Evolutionary conservation across 306 rosid species (phyloP), one percentile per base, ranked within the genome.

Genomic region (Prunus salicina): DNA sequence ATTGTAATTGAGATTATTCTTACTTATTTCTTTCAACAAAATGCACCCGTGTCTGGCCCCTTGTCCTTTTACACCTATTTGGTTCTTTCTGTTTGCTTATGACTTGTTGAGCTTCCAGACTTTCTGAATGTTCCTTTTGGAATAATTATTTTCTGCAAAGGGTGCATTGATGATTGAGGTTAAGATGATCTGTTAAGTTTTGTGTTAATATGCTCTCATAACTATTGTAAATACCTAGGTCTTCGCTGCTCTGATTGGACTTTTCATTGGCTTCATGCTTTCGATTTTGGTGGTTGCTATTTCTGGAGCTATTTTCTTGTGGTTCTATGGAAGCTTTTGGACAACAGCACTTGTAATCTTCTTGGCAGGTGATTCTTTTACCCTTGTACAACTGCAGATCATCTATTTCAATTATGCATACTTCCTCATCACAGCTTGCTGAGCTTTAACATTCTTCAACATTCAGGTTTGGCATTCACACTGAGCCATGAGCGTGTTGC

Each of bases 281-380:
- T 86, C 97, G 82, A 74, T 88, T 84, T 80, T 91, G 86, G 85
- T 86, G 32, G 86, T 91, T 80, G 91, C 90, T 57, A 61, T 92
- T 82, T 78, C 87, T 75, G 98, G 98, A 79, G 78, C 86, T 80
- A 64, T 85, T 67, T 86, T 82, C 80, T 84, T 96, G 91, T 92
- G 99, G 99, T 82, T 96, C 64, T 96, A 88, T 71, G 98, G 99
- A 76, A 92, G 93, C 88, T 92, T 96, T 82, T 96, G 99, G 99
- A 89, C 87, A 74, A 92, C 99, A 3, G 3, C 76, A 64, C 73
- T 90, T 79, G 79, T 91, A 82, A 84, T 96, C 82, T 61, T 91
- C 69, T 86, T 91, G 63, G 99, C 94, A 96, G 99, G 99, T 96
- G 85, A 87, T 80, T 75, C 47, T 50, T 65, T 79, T 83, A 75